A percentile compares a stretch with the other conserved stretches of the same genome.
These are phyloP conservation scores for Amylocarpus encephaloides DNA, from an alignment of 2,329 filamentous ascomycete genomes.

Conservation along the genomic window DNA sequence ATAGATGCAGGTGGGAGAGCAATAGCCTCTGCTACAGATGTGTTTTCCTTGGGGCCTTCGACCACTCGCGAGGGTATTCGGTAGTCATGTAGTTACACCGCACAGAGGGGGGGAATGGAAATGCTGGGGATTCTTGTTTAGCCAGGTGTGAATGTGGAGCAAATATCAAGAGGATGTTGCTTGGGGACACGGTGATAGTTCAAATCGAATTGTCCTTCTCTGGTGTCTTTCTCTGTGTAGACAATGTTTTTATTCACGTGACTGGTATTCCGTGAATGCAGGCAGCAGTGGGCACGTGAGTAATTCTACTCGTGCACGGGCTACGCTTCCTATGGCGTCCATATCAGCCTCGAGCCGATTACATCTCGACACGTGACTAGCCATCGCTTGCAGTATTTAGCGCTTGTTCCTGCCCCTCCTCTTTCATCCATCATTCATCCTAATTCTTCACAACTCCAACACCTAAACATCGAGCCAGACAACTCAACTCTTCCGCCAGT, in stretches of 20 bases:
- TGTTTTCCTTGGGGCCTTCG: too few species aligned
- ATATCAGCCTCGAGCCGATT: neutral
- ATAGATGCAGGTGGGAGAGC: neutral
- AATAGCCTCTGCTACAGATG: neutral
- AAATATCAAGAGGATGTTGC: too few species aligned
- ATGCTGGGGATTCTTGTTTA: too few species aligned
- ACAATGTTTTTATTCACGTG: too few species aligned
- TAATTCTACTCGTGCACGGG: neutral
- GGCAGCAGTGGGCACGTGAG: neutral
- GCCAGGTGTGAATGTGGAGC: too few species aligned
- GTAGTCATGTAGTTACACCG: too few species aligned
- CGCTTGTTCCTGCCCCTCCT: neutral
- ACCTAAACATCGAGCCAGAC: slow-evolving; percentile 2
- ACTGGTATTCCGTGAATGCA: neutral
- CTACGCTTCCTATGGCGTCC: neutral
- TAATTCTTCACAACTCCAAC: neutral
- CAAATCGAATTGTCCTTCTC: too few species aligned
- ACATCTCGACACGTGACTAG: neutral
- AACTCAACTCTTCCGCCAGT: slow-evolving; percentile 15
- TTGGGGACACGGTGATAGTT: too few species aligned
- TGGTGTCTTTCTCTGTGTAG: too few species aligned
- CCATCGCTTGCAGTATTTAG: neutral
- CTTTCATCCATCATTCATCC: neutral
- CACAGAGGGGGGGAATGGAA: too few species aligned
- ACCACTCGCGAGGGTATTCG: too few species aligned